Percentiles rank a stretch among this genome's conserved stretches.
phyloP scores from a whole-genome alignment of 768 basidiomycete genomes.

The Boletus bicolor region DNA sequence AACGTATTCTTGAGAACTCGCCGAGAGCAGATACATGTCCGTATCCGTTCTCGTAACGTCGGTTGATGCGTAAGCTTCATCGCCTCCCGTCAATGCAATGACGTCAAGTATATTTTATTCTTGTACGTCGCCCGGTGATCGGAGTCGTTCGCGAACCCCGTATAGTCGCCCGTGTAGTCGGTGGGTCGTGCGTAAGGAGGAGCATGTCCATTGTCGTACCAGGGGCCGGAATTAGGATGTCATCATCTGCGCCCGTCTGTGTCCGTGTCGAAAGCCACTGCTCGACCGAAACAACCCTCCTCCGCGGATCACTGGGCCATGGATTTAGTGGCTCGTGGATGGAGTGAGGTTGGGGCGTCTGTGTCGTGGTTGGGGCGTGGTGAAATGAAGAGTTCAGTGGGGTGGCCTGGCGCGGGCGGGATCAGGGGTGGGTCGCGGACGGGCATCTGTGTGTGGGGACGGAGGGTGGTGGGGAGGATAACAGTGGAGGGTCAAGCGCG shows the following conservation, averaged over 20 bases:
- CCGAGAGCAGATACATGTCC: constrained; percentile 39
- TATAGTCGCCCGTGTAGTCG: constrained; percentile 39
- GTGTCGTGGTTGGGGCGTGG: constrained; percentile 14
- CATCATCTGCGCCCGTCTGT: constrained; percentile 21
- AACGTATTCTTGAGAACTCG: constrained; percentile 35
- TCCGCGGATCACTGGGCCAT: not conserved
- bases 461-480: not conserved
- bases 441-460: constrained; percentile 22
- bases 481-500: not conserved
- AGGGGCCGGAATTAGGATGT: constrained; percentile 24
- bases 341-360: not conserved
- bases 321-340: no score
- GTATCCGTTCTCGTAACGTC: constrained; percentile 55
- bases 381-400: constrained; percentile 18
- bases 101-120: constrained; percentile 59
- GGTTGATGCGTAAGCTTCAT: constrained; percentile 58
- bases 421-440: not conserved
- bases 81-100: constrained; percentile 73
- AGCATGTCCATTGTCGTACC: not conserved
- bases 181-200: constrained; percentile 16
- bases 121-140: constrained; percentile 56
- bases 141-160: constrained; percentile 65
- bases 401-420: constrained; percentile 14
- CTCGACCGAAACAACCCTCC: constrained; percentile 42
- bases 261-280: constrained; percentile 15